Evolutionary conservation across 1,139 yeast genomes (phyloP).

Genomic region (Pichia cactophila): DNA sequence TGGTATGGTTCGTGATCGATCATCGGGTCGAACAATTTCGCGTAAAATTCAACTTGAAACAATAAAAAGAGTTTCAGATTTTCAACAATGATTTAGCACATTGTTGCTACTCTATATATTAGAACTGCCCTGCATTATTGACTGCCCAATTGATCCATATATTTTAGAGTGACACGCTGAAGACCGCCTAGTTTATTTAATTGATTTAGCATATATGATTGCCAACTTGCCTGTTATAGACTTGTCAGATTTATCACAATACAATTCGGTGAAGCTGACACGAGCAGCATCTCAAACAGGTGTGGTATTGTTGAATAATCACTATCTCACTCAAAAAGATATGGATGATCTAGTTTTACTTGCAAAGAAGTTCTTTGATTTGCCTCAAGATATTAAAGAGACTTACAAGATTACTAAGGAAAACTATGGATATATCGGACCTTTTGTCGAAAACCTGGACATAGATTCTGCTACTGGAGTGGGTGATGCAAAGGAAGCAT

Average conservation of each 20-base stretch:
- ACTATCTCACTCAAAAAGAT: constrained; percentile 52
- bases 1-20: no score
- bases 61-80: no score
- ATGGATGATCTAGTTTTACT: constrained; percentile 47
- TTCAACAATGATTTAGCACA: no score
- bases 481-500: constrained; percentile 59
- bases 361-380: constrained; percentile 49
- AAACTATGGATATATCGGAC: constrained; percentile 57
- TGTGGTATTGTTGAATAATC: constrained; percentile 66
- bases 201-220: not conserved
- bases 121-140: no score
- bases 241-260: constrained; percentile 37
- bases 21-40: no score
- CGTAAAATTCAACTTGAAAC: no score
- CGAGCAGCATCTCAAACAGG: constrained; percentile 66
- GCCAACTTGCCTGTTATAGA: constrained; percentile 37
- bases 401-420: constrained; percentile 40
- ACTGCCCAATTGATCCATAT: no score
- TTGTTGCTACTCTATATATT: no score
- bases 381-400: constrained; percentile 43
- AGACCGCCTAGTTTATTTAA: no score
- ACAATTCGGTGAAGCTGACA: constrained; percentile 45
- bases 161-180: no score
- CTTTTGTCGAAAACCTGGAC: constrained; percentile 42
- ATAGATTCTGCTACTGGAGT: constrained; percentile 34